Percentiles rank a stretch among this genome's conserved stretches.
These are phyloP conservation scores for Hypoxylon sp. DNA, from an alignment of 2,329 filamentous ascomycete species.

Conservation along the genomic window DNA sequence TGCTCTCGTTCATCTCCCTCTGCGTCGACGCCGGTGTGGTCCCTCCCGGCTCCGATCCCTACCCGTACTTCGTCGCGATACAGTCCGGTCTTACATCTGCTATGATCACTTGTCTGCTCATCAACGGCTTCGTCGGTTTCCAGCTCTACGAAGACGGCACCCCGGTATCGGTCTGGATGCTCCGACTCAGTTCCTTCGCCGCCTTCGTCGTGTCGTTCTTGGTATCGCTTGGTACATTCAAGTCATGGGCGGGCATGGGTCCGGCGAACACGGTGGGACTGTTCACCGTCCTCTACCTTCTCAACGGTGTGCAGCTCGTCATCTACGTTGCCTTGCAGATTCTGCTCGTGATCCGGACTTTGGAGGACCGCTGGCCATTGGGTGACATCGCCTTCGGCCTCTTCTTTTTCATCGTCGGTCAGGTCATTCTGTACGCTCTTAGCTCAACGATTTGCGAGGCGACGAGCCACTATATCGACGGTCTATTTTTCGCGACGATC, in stretches of 20 bases:
- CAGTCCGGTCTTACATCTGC: conserved; percentile 89
- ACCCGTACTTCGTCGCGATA: conserved; percentile 90
- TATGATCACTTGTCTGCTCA: conserved; percentile 86
- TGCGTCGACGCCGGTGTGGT: conserved; percentile 93
- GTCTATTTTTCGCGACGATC: conserved; percentile 91
- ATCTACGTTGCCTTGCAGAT: conserved; percentile 91
- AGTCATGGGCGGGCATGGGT: conserved; percentile 85
- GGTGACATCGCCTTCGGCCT: conserved; percentile 91
- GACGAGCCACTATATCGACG: conserved; percentile 92
- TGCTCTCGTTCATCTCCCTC: conserved; percentile 88
- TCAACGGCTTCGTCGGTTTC: conserved; percentile 98
- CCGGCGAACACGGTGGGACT: conserved; percentile 89
- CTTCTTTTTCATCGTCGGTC: conserved; percentile 90
- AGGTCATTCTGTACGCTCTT: conserved; percentile 92
- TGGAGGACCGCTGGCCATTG: conserved; percentile 95
- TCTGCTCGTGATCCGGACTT: conserved; percentile 85
- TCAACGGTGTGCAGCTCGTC: conserved; percentile 87
- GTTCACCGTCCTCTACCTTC: conserved; percentile 90
- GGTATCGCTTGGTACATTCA: conserved; percentile 91
- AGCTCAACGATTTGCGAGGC: conserved; percentile 85
- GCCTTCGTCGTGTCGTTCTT: conserved; percentile 91
- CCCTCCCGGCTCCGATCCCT: conserved; percentile 81
- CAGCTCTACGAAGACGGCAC: conserved; percentile 98
- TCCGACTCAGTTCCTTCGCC: conserved; percentile 79
- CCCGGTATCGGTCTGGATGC: conserved; percentile 90